Base-by-base conservation (phyloP, 176 grass and related monocot species). In the Avena insularis region DNA sequence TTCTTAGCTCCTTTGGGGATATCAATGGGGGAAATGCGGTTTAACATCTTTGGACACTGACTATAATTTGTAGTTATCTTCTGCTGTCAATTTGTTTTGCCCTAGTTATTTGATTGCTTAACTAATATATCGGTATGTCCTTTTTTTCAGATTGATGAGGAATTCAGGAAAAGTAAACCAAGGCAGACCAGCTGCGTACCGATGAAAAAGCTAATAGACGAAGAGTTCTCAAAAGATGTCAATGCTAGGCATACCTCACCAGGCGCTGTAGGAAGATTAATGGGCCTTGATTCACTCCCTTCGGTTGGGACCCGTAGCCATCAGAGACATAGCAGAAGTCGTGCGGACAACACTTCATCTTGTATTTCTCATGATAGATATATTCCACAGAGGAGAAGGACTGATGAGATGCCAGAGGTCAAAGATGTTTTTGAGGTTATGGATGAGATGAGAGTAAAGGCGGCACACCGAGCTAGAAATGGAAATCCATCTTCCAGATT, bases 401-500 rank as follows among this genome's bases (percentile, higher is more conserved):
- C 38, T 71, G 79, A 99, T 87, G 90, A 93, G 61, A 87, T 90
- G 57, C 91, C 92, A 77, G 91, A 90, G 80, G 89, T 91, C 66
- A 96, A 94, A 78, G 94, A 96, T 89, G 92, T 99, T 88, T 99
- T 96, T 82, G 94, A 99, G 91, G 90, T 94, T 55, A 94, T 87
- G 77, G 97, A 96, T 70, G 80, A 63, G 14, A 76, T 87, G 89
- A 91, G 92, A 88, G 69, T 86, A 68, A 99, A 92, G 80, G 84
- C 61, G 80, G 84, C 61, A 50, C 77, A 92, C 63, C 84, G 81
- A 85, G 63, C 74, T 80, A 78, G 62, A 79, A 80, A 77, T 85
- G 82, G 53, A 75, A 87, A 77, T 86, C 53, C 62, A 77, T 77
- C 58, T 66, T 87, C 85, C 59, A 87, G 68, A 85, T 56, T 67